Conservation (phyloP, 129 eudicot genomes). For the Artemisia tridentata region DNA sequence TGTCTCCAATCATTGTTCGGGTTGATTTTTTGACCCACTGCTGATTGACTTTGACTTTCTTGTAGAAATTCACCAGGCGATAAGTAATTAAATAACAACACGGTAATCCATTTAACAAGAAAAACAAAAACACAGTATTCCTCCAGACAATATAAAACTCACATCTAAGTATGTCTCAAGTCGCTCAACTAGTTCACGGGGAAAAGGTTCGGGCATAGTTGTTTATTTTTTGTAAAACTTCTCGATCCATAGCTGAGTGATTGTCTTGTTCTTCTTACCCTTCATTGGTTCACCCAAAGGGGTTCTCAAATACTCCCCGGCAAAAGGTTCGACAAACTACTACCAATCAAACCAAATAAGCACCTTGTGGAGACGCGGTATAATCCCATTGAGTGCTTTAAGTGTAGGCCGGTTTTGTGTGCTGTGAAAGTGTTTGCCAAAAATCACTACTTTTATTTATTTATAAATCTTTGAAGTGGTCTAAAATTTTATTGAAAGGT, state of each 20-base stretch:
- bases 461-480: too few relatives aligned
- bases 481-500: too few relatives aligned
- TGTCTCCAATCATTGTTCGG: slow-evolving; percentile 49
- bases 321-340: slow-evolving; percentile 86
- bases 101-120: too few relatives aligned
- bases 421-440: too few relatives aligned
- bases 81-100: slow-evolving; percentile 53
- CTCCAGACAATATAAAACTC: too few relatives aligned
- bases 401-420: too few relatives aligned
- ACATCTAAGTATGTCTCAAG: too few relatives aligned
- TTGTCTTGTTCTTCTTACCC: slow-evolving; percentile 84
- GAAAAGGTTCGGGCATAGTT: too few relatives aligned
- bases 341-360: slow-evolving; percentile 12
- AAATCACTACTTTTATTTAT: too few relatives aligned
- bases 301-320: slow-evolving; percentile 79
- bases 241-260: slow-evolving; percentile 88
- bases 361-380: not conserved
- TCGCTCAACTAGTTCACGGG: too few relatives aligned
- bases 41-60: slow-evolving; percentile 9
- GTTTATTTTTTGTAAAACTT: slow-evolving; percentile 96
- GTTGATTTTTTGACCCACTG: slow-evolving; percentile 10
- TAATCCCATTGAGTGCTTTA: too few relatives aligned
- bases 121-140: too few relatives aligned
- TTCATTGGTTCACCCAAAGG: slow-evolving; percentile 95
- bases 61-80: slow-evolving; percentile 41